phyloP scores from a whole-genome alignment of 2,329 filamentous ascomycete genomes.

The Penicillium thymicola region DNA sequence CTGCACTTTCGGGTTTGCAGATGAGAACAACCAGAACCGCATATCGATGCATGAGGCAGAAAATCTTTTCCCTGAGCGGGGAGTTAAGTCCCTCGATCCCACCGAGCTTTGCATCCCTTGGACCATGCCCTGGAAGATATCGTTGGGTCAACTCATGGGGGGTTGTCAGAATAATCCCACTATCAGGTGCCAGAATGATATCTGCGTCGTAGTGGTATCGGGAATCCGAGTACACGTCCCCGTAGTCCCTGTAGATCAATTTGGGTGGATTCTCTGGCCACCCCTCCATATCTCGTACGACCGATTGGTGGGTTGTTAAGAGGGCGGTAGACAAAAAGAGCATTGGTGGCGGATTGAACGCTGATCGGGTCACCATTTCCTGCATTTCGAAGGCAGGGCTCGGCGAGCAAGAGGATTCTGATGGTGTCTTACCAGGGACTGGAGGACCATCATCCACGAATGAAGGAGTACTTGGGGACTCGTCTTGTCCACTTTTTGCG shows the following conservation, averaged over 20 bases:
- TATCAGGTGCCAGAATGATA: constrained; percentile 65
- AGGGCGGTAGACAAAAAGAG: constrained; percentile 27
- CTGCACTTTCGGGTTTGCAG: background rate
- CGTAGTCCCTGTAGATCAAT: constrained; percentile 30
- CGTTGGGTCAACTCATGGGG: constrained; percentile 70
- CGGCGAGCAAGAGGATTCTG: background rate
- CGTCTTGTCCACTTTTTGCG: background rate
- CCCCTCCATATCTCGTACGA: constrained; percentile 6
- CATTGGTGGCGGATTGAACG: background rate
- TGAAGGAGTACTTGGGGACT: background rate
- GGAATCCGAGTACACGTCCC: background rate
- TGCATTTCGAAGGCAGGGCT: background rate
- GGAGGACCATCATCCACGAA: background rate
- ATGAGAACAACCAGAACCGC: background rate
- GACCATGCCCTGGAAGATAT: constrained; percentile 56
- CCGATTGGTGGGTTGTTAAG: constrained; percentile 8
- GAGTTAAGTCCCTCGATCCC: background rate
- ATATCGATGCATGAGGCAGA: background rate
- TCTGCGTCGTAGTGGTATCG: constrained; percentile 51
- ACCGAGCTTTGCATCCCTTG: background rate
- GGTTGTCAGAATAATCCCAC: constrained; percentile 67
- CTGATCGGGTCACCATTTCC: background rate
- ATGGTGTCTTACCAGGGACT: background rate
- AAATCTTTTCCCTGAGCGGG: background rate
- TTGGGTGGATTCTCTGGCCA: constrained; percentile 15